Percentiles rank a stretch among this genome's conserved stretches.
These are phyloP conservation scores for Colletotrichum somersetense DNA, from an alignment of 2,329 filamentous ascomycete species.

Conservation along the genomic window DNA sequence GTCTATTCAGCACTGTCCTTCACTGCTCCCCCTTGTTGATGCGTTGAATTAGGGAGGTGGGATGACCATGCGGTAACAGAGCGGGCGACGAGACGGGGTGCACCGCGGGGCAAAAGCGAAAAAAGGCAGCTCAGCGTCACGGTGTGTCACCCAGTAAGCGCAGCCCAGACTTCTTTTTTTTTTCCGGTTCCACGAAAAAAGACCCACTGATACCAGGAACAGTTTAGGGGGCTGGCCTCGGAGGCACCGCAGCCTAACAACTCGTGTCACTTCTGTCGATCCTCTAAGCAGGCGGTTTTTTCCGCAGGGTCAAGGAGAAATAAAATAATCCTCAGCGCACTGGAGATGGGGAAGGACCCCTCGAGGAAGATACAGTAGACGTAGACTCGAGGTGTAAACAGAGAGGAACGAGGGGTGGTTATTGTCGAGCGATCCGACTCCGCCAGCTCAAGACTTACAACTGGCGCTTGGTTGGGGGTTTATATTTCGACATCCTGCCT, in stretches of 20 bases:
- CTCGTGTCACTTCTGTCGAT: conserved; percentile 1
- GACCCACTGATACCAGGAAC: conserved; percentile 37
- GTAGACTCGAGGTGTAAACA: not conserved
- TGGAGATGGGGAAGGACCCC: conserved; percentile 3
- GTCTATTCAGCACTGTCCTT: conserved; percentile 43
- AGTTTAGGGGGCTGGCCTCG: conserved; percentile 11
- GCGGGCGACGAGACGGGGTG: not conserved
- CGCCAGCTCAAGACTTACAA: not conserved
- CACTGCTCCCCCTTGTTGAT: conserved; percentile 39
- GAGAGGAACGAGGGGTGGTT: not conserved
- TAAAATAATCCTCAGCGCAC: not conserved
- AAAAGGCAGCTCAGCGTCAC: conserved; percentile 20
- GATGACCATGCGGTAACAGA: conserved; percentile 23
- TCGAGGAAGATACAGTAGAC: not conserved
- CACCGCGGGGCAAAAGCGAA: conserved; percentile 39
- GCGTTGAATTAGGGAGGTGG: conserved; percentile 40
- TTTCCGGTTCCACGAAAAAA: conserved; percentile 14
- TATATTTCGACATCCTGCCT: conserved; percentile 6
- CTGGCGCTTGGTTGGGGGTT: conserved; percentile 2
- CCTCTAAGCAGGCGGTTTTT: not conserved
- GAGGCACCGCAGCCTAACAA: not conserved
- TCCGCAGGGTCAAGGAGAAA: not conserved
- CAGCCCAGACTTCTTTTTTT: conserved; percentile 21
- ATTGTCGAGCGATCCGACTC: not conserved
- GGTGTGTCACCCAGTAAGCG: conserved; percentile 22